Evolutionary conservation across 2,329 filamentous ascomycete species (phyloP), one percentile per base, ranked within the genome.

Genomic region (Ophioceras dolichostomum): DNA sequence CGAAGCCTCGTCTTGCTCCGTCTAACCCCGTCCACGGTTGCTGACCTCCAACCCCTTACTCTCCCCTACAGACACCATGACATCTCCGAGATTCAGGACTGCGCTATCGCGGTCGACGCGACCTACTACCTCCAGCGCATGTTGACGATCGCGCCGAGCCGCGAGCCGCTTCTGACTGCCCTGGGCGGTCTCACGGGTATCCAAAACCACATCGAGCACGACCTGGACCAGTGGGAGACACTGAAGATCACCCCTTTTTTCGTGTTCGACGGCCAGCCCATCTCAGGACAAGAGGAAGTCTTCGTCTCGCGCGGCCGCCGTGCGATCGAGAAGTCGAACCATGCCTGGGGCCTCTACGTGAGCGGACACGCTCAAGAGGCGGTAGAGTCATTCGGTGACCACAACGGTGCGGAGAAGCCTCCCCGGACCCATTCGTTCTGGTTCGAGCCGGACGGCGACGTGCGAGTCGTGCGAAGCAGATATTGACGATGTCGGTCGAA

Each of bases 341-440:
- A 79, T 40, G 91, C 89, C 4, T 98, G 91, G 89, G 72, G 75
- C 3, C 63, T 93, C 33, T 98, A 98, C 59, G 82, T 87, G 51
- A 73, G 79, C 44, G 78, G 84, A 38, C 70, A 85, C 49, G 84
- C 87, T 12, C 76, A 83, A 45, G 72, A 82, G 46, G 87, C 91
- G 13, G 89, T 96, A 6, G 66, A 73, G 40, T 79, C 81, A n/a
- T 96, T 96, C 61, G 87, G 87, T 44, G 58, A 61, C 34, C 79
- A 79, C 53, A 81, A 81, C 48, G 79, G 85, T 87, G 70, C 45
- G 59, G 40, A 17, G n/a, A n/a, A n/a, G n/a, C n/a, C n/a, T n/a
- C n/a, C n/a, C n/a, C n/a, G n/a, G n/a, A n/a, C n/a, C n/a, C n/a
- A n/a, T n/a, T n/a, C n/a, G n/a, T n/a, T n/a, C 12, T 35, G 10